A percentile compares a stretch with the other conserved stretches of the same genome.
These are phyloP conservation scores for Xylaria sp. DNA, from an alignment of 2,329 filamentous ascomycete species.

Conservation along the genomic window DNA sequence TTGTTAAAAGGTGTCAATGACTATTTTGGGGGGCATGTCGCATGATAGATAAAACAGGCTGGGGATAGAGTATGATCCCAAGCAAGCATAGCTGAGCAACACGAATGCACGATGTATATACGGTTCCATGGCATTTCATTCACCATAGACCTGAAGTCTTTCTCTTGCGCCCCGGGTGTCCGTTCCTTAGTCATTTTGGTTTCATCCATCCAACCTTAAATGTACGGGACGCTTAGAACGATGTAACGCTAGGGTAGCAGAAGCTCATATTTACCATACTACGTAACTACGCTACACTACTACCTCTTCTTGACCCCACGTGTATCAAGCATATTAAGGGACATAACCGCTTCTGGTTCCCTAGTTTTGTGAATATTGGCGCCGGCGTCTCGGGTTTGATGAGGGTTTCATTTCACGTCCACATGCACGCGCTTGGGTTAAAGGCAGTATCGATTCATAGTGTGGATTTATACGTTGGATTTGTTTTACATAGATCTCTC, in stretches of 20 bases:
- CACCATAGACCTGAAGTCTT: not conserved
- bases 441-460: too few species aligned
- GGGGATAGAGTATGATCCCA: not conserved
- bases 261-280: not conserved
- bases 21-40: conserved; percentile 16
- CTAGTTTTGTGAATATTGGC: not conserved
- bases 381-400: not conserved
- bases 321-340: conserved; percentile 3
- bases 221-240: not conserved
- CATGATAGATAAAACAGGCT: conserved; percentile 22
- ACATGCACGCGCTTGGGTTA: too few species aligned
- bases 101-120: conserved; percentile 15
- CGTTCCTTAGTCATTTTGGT: conserved; percentile 10
- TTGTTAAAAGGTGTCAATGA: conserved; percentile 15
- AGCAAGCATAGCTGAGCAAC: conserved; percentile 12
- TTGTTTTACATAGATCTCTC: too few species aligned
- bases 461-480: too few species aligned
- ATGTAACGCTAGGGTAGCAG: conserved; percentile 16
- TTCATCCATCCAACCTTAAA: conserved; percentile 10
- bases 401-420: not conserved
- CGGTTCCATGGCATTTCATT: not conserved
- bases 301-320: not conserved
- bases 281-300: not conserved
- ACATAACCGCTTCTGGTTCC: not conserved
- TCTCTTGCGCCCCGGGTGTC: not conserved